A percentile compares a stretch with the other conserved stretches of the same genome.
phyloP scores from a whole-genome alignment of 495 filamentous ascomycete species.

The Penicillium antarcticum region DNA sequence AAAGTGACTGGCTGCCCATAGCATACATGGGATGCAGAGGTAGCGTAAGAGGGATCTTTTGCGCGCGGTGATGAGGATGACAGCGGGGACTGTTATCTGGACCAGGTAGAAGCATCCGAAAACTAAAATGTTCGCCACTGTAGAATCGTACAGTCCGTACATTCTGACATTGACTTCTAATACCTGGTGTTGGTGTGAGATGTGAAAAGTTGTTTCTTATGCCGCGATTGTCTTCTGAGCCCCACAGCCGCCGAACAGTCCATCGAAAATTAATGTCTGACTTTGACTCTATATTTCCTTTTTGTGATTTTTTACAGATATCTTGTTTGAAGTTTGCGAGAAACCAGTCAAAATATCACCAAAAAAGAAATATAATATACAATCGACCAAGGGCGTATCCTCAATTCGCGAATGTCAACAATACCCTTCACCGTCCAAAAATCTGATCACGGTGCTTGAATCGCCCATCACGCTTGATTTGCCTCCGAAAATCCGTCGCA shows the following conservation, averaged over 20 bases:
- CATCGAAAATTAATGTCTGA: too few relatives aligned
- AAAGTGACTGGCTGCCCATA: slow-evolving; percentile 1
- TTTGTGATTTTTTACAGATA: too few relatives aligned
- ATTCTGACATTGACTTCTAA: background rate
- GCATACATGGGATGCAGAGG: background rate
- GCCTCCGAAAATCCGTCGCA: slow-evolving; percentile 11
- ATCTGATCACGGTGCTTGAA: slow-evolving; percentile 26
- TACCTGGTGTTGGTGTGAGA: too few relatives aligned
- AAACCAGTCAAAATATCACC: too few relatives aligned
- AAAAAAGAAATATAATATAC: too few relatives aligned
- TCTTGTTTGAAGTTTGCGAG: too few relatives aligned
- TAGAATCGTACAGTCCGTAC: slow-evolving; percentile 5
- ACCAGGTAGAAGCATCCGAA: background rate
- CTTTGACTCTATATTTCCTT: too few relatives aligned
- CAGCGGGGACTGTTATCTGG: background rate
- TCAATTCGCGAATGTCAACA: too few relatives aligned
- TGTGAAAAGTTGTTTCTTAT: too few relatives aligned
- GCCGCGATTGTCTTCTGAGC: too few relatives aligned
- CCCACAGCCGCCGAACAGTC: too few relatives aligned
- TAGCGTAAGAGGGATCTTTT: slow-evolving; percentile 3
- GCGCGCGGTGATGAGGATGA: slow-evolving; percentile 2
- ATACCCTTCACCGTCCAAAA: slow-evolving; percentile 1
- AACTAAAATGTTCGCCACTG: background rate
- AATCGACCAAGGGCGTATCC: too few relatives aligned
- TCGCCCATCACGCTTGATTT: slow-evolving; percentile 15